phyloP scores from a whole-genome alignment of 345 rosid species.

The Draba incana region DNA sequence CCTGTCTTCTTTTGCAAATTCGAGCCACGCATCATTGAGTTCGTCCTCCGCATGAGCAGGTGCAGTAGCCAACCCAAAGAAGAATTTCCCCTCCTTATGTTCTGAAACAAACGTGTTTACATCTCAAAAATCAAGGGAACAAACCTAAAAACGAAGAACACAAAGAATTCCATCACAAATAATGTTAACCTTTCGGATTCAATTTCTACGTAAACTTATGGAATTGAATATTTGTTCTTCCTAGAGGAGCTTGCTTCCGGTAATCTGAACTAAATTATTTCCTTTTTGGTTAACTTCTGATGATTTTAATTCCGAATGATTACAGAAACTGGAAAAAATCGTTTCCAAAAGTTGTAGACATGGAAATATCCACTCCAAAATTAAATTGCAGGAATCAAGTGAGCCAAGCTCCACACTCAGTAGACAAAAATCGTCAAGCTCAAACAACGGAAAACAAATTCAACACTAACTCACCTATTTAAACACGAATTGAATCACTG shows the following conservation, averaged over 20 bases:
- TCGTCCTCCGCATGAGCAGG: constrained; percentile 94
- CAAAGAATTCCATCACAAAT: background rate
- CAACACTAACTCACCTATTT: background rate
- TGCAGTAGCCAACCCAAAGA: constrained; percentile 98
- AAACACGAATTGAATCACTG: too few species aligned
- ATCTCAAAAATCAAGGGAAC: too few species aligned
- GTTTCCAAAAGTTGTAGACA: background rate
- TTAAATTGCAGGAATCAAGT: too few species aligned
- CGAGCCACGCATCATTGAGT: constrained; percentile 91
- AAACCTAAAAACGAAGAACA: too few species aligned
- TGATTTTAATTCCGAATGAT: background rate
- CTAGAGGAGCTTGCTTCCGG: too few species aligned
- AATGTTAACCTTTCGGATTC: background rate
- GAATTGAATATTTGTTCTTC: too few species aligned
- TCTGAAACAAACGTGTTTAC: constrained; percentile 28
- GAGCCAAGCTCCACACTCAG: background rate
- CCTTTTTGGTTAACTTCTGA: background rate
- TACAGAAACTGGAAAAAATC: background rate
- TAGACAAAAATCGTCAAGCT: background rate
- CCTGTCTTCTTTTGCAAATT: constrained; percentile 70
- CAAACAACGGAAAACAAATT: background rate
- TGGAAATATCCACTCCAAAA: background rate
- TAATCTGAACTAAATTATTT: too few species aligned
- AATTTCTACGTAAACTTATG: background rate
- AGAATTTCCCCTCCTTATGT: constrained; percentile 53